phyloP scores from a whole-genome alignment of 225 moss, liverwort and hornwort species.

The Physcomitrellopsis africana region DNA sequence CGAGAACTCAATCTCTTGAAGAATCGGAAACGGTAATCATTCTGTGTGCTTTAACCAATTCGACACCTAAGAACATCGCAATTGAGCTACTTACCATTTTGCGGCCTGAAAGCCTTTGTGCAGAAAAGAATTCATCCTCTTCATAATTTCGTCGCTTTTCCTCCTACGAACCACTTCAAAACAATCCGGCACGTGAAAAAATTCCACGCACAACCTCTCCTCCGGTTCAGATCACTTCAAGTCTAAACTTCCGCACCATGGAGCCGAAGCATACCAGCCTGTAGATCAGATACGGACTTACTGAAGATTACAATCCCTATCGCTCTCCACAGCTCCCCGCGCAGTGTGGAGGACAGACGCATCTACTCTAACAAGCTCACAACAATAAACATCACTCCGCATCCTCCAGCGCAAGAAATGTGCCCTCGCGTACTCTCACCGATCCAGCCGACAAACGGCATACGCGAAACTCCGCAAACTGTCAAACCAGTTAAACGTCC shows the following conservation, averaged over 20 bases:
- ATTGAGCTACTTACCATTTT: slow-evolving; percentile 39
- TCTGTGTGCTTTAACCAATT: background rate
- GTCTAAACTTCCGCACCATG: background rate
- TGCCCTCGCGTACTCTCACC: background rate
- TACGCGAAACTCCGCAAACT: slow-evolving; percentile 1
- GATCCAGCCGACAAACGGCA: background rate
- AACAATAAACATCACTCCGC: background rate
- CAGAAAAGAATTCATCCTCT: slow-evolving; percentile 48
- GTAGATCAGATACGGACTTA: slow-evolving; percentile 11
- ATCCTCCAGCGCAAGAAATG: background rate
- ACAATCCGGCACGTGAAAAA: background rate
- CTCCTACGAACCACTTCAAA: slow-evolving; percentile 11
- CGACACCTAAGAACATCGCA: background rate
- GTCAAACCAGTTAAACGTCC: background rate
- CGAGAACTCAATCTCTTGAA: background rate
- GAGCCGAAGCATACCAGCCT: background rate
- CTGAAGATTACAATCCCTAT: background rate
- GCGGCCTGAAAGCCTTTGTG: slow-evolving; percentile 44
- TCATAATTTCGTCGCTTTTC: slow-evolving; percentile 34
- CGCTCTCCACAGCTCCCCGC: background rate
- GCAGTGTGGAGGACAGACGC: background rate
- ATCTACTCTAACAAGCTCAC: slow-evolving; percentile 5
- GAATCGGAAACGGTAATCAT: background rate
- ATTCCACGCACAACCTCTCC: slow-evolving; percentile 5
- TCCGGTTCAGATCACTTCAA: slow-evolving; percentile 7